Base-by-base conservation (phyloP, 192 early-diverging fungal genomes). In the Lobosporangium transversale region DNA sequence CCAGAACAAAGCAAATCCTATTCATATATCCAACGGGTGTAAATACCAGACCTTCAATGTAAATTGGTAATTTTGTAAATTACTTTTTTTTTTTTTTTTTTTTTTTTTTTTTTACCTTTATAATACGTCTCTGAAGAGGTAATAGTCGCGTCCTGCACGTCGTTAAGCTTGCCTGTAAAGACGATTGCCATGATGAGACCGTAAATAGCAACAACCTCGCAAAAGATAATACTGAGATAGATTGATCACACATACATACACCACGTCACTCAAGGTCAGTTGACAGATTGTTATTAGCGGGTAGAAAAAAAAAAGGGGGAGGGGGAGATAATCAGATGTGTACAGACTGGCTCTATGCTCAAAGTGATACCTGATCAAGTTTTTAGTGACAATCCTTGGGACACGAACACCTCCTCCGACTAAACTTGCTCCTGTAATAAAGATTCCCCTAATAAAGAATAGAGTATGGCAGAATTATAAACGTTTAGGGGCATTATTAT, bases 191-290 rank as follows among this genome's bases (percentile, higher is more conserved):
- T 97, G 69, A 99, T 98, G 26, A 99, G 87, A 58, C 97, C 97
- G 84, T 99, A 99, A 65, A 99, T 99, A 63, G 96, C 97, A 12
- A 99, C 97, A 51, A 98, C 97, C 84, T 99, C 97, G 83, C 96
- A 99, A 74, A 99, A 99, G 78, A 98, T 99, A 66, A 99, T 96
- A 69, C 94, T 91, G 37, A 10, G 37, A 40, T n/a, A n/a, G n/a
- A n/a, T n/a, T n/a, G n/a, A n/a, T n/a, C n/a, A n/a, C n/a, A n/a
- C n/a, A n/a, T n/a, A n/a, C n/a, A n/a, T n/a, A n/a, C n/a, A n/a
- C n/a, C n/a, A n/a, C n/a, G n/a, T n/a, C n/a, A n/a, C n/a, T n/a
- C n/a, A n/a, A n/a, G n/a, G n/a, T n/a, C n/a, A n/a, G n/a, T n/a
- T n/a, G n/a, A n/a, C n/a, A n/a, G n/a, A n/a, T n/a, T n/a, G n/a